phyloP scores from a whole-genome alignment of 2,329 filamentous ascomycete species.

The Leptographium radiaticola region DNA sequence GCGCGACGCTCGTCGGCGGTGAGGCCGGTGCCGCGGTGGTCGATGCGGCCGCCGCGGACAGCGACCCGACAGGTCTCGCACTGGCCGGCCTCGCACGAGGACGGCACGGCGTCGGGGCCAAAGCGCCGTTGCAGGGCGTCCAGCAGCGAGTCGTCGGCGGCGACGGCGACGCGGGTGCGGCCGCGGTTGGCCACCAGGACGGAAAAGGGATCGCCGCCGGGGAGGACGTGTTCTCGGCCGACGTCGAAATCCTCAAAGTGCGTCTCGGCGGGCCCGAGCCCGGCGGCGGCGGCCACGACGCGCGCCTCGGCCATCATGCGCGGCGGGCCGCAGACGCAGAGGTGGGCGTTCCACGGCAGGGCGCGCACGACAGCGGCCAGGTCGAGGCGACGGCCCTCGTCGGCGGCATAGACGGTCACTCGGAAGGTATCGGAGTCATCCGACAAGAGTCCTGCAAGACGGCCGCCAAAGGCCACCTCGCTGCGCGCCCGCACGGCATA shows the following conservation, averaged over 20 bases:
- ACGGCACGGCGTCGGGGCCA: slow-evolving; percentile 25
- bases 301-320: slow-evolving; percentile 41
- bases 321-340: slow-evolving; percentile 49
- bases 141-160: slow-evolving; percentile 34
- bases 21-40: slow-evolving; percentile 36
- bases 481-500: slow-evolving; percentile 39
- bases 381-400: slow-evolving; percentile 37
- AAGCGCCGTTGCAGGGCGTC: slow-evolving; percentile 32
- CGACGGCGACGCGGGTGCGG: slow-evolving; percentile 23
- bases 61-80: slow-evolving; percentile 38
- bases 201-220: slow-evolving; percentile 43
- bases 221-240: slow-evolving; percentile 26
- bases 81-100: slow-evolving; percentile 40
- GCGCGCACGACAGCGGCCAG: slow-evolving; percentile 30
- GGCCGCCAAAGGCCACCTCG: slow-evolving; percentile 42
- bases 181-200: slow-evolving; percentile 33
- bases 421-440: slow-evolving; percentile 17
- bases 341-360: slow-evolving; percentile 38
- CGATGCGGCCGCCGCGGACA: slow-evolving; percentile 28
- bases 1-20: slow-evolving; percentile 28
- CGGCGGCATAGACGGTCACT: slow-evolving; percentile 34
- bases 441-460: slow-evolving; percentile 26
- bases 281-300: slow-evolving; percentile 24
- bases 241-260: slow-evolving; percentile 46
- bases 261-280: slow-evolving; percentile 35